Evolutionary conservation across 164 flowering plant species (phyloP).

Genomic region (Chimonanthus praecox): DNA sequence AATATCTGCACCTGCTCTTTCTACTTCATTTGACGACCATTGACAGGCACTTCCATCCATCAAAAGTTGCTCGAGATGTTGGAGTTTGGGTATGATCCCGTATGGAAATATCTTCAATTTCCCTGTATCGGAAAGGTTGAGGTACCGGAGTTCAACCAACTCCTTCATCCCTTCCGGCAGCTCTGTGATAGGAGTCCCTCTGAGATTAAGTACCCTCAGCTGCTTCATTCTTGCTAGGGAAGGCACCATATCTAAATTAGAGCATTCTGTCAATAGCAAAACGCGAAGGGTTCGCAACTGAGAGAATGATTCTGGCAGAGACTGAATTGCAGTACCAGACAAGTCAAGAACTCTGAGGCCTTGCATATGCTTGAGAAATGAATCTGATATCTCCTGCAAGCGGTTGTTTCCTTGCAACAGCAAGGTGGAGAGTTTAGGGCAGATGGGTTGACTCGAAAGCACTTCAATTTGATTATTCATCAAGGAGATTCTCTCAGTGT

Average conservation of each 20-base stretch:
- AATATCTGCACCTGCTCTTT: not conserved
- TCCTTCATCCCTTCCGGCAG: slow-evolving; percentile 1
- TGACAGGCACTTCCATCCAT: not conserved
- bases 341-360: slow-evolving; percentile 1
- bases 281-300: not conserved
- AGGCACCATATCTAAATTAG: not conserved
- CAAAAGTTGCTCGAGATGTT: not conserved
- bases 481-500: slow-evolving; percentile 13
- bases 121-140: not conserved
- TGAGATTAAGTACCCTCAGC: not conserved
- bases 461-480: not conserved
- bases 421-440: not conserved
- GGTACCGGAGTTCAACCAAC: not conserved
- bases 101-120: not conserved
- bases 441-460: not conserved
- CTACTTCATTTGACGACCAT: not conserved
- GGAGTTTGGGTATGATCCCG: not conserved
- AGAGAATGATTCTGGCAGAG: not conserved
- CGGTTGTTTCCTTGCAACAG: not conserved
- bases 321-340: not conserved
- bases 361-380: not conserved
- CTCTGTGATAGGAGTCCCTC: not conserved
- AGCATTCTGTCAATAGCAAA: not conserved
- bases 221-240: not conserved
- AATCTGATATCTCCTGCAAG: slow-evolving; percentile 6